A percentile compares a stretch with the other conserved stretches of the same genome.
Evolutionary conservation across 148 eudicot genomes (phyloP).

Genomic region (Nepenthes gracilis): DNA sequence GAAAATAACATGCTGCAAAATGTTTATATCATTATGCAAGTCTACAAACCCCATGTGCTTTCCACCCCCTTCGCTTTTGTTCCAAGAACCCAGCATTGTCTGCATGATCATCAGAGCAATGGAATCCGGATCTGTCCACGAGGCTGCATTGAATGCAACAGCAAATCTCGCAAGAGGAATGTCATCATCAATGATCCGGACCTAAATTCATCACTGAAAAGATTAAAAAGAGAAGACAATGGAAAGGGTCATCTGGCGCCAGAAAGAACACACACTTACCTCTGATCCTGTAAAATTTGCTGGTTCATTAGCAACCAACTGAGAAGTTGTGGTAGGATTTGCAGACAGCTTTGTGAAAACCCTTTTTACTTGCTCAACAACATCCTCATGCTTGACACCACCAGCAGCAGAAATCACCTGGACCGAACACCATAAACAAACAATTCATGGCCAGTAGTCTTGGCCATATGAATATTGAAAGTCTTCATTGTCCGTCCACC

Average conservation of each 20-base stretch:
- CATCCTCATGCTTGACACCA: slow-evolving; percentile 55
- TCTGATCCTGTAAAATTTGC: slow-evolving; percentile 59
- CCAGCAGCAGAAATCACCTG: slow-evolving; percentile 63
- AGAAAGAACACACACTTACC: slow-evolving; percentile 19
- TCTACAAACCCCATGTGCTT: slow-evolving; percentile 46
- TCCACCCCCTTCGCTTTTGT: slow-evolving; percentile 38
- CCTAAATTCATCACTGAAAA: slow-evolving; percentile 24
- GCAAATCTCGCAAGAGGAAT: slow-evolving; percentile 55
- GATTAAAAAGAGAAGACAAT: background rate
- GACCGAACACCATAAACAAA: background rate
- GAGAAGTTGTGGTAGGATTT: slow-evolving; percentile 45
- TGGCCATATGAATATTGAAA: background rate
- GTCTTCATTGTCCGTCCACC: background rate
- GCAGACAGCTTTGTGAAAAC: slow-evolving; percentile 44
- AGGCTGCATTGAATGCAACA: slow-evolving; percentile 56
- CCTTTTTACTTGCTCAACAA: slow-evolving; percentile 55
- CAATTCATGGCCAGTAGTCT: background rate
- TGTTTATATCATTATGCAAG: background rate
- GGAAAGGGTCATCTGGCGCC: background rate
- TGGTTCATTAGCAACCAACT: slow-evolving; percentile 48
- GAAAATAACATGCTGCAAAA: slow-evolving; percentile 1
- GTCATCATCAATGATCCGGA: slow-evolving; percentile 46
- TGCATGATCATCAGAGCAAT: slow-evolving; percentile 56
- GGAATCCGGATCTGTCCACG: slow-evolving; percentile 61
- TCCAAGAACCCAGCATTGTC: slow-evolving; percentile 54